A percentile compares a stretch with the other conserved stretches of the same genome.
Evolutionary conservation across 2,329 filamentous ascomycete species (phyloP).

Genomic region (Sporothrix brunneoviolacea): DNA sequence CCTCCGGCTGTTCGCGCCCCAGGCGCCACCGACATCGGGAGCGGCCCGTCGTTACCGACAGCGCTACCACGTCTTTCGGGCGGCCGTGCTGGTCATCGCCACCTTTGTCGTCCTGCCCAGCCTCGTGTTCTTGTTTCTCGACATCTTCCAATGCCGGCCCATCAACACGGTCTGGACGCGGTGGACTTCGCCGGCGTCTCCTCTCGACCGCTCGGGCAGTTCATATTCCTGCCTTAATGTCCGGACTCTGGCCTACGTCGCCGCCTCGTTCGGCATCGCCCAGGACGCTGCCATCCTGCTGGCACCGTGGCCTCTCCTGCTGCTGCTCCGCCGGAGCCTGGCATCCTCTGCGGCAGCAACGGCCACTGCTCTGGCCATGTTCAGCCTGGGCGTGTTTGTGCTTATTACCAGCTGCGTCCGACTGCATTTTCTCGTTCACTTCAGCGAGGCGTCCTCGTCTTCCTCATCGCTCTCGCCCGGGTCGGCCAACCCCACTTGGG

Average conservation of each 20-base stretch:
- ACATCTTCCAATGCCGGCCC: conserved; percentile 32
- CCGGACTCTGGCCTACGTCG: conserved; percentile 26
- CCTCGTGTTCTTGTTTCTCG: conserved; percentile 25
- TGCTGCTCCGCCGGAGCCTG: conserved; percentile 23
- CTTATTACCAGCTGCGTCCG: conserved; percentile 30
- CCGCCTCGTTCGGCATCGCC: conserved; percentile 27
- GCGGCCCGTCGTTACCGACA: conserved; percentile 24
- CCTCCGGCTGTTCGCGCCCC: conserved; percentile 26
- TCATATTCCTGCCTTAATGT: conserved; percentile 26
- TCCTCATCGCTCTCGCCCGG: too few species aligned
- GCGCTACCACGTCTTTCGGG: conserved; percentile 27
- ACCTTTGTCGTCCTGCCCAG: conserved; percentile 23
- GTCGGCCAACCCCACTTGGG: conserved; percentile 35
- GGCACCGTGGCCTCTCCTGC: conserved; percentile 29
- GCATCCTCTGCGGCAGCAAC: conserved; percentile 6
- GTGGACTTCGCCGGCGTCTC: conserved; percentile 19
- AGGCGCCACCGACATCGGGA: neutral
- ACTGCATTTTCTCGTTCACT: conserved; percentile 27
- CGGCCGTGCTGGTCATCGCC: conserved; percentile 21
- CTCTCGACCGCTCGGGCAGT: too few species aligned
- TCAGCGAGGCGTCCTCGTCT: conserved; percentile 18
- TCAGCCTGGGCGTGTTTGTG: conserved; percentile 32
- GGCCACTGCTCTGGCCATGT: conserved; percentile 27
- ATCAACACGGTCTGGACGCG: conserved; percentile 28
- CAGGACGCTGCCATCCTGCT: conserved; percentile 30